Base-by-base conservation (phyloP, 495 filamentous ascomycete genomes). In the Penicillium fimorum region DNA sequence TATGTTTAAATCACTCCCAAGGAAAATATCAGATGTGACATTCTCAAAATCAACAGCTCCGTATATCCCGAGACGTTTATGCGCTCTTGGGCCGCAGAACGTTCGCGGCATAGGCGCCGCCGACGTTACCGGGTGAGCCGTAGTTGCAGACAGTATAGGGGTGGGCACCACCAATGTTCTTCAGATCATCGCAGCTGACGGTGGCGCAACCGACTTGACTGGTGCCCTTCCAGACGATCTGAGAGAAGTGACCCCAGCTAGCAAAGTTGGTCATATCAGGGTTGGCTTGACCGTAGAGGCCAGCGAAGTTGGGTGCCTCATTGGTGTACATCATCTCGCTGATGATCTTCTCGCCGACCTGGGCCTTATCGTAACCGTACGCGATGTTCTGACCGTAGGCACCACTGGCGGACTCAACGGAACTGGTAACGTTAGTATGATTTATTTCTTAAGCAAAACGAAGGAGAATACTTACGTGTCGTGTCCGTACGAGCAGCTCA, bases 101-200 rank as follows among this genome's bases (percentile, higher is more conserved):
- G 67, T 94, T 92, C 33, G 62, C 62, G 55, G 60, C 83, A 60
- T 90, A 95, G 43, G 79, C 71, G 56, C 82, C 84, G 17, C 71
- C 80, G 51, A 86, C 76, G 75, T 94, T 75, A 88, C 88, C 89
- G 56, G 83, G 68, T 59, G 88, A 79, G 46, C 69, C 73, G 73
- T 98, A 98, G 79, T 97, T 92, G 87, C 94, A 98, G 47, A 96
- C 90, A 46, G 89, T 91, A 67, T 78, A 80, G 10, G 84, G 79
- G 15, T 82, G 56, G 64, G 76, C 77, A 42, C 72, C 22, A 20
- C 43, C 73, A 25, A 76, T 63, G 56, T 81, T 78, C 53, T 67
- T 66, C 50, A 84, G 66, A 57, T 60, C 67, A n/a, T 69, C 33
- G 73, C 87, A 90, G 29, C 70, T 62, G 6, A 82, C 70, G 30